phyloP scores from a whole-genome alignment of 768 basidiomycete species.

The Fomitopsis pulvina region DNA sequence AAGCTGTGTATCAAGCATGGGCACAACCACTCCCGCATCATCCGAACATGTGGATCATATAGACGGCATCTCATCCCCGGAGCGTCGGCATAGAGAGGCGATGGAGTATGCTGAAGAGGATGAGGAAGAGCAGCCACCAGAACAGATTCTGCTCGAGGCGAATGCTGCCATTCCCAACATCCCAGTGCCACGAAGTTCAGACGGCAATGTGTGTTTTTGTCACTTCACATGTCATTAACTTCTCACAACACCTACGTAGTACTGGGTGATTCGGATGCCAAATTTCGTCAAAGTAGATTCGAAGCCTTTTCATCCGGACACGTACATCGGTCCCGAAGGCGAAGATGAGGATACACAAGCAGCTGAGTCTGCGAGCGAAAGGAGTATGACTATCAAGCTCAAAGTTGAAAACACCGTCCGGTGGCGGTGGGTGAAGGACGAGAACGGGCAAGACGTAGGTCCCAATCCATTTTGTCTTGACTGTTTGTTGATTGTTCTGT shows the following conservation, averaged over 20 bases:
- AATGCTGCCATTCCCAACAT: constrained; percentile 82
- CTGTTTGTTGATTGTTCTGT: constrained; percentile 1
- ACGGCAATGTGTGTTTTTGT: constrained; percentile 60
- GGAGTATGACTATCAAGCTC: constrained; percentile 78
- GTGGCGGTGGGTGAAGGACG: constrained; percentile 90
- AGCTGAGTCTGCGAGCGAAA: constrained; percentile 60
- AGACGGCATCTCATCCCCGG: constrained; percentile 62
- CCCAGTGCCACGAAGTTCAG: constrained; percentile 71
- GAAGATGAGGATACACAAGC: constrained; percentile 58
- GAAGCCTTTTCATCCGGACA: constrained; percentile 84
- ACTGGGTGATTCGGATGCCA: constrained; percentile 92
- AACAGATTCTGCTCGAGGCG: constrained; percentile 51
- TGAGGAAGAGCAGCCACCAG: constrained; percentile 49
- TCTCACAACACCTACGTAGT: constrained; percentile 33
- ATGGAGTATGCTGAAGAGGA: constrained; percentile 77
- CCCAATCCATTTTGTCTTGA: not conserved
- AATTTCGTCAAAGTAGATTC: constrained; percentile 88
- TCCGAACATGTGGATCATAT: constrained; percentile 31
- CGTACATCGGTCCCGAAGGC: constrained; percentile 77
- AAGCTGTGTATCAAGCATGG: constrained; percentile 7
- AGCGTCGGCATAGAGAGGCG: constrained; percentile 50
- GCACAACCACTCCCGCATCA: constrained; percentile 18
- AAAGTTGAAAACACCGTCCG: constrained; percentile 92
- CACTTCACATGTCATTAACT: not conserved
- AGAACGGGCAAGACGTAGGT: constrained; percentile 70